A percentile compares a stretch with the other conserved stretches of the same genome.
Evolutionary conservation across 163 green algal species (phyloP).

Genomic region (Scenedesmus sp.): DNA sequence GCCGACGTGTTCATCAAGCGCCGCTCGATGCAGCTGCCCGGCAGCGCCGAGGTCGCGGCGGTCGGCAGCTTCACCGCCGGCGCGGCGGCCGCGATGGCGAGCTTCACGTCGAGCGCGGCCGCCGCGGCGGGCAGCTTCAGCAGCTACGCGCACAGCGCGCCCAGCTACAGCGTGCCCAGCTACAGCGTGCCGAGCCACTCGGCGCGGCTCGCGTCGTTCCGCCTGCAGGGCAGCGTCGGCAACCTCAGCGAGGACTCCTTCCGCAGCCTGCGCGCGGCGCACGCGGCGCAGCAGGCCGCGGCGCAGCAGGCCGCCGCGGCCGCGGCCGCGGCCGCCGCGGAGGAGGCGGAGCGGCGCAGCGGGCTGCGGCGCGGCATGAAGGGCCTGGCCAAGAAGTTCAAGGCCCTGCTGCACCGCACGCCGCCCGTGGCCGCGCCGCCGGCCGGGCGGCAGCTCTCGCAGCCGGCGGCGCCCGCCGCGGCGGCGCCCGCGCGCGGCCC

Average conservation of each 20-base stretch:
- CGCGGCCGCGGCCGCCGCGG: background rate
- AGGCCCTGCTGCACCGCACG: conserved; percentile 21
- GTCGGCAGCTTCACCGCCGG: conserved; percentile 12
- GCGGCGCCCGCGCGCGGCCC: background rate
- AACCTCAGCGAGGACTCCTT: too few species aligned
- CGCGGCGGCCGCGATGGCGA: background rate
- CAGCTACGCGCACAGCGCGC: too few species aligned
- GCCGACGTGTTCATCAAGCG: conserved; percentile 28
- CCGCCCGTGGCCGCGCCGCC: too few species aligned
- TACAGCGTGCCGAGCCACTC: too few species aligned
- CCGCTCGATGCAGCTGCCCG: conserved; percentile 8
- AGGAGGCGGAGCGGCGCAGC: too few species aligned
- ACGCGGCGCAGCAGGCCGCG: background rate
- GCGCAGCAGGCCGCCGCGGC: conserved; percentile 13
- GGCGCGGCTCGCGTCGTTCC: too few species aligned
- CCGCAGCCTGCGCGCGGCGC: too few species aligned
- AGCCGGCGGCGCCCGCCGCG: background rate
- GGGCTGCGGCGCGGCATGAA: conserved; percentile 9
- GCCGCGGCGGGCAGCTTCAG: too few species aligned
- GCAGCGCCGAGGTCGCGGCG: background rate
- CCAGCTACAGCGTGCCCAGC: too few species aligned
- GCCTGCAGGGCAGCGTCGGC: too few species aligned
- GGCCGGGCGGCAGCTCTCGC: background rate
- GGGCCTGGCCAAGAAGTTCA: conserved; percentile 21
- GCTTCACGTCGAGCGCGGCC: too few species aligned